Evolutionary conservation across 2,329 filamentous ascomycete genomes (phyloP).

Genomic region (Drechslerella dactyloides): DNA sequence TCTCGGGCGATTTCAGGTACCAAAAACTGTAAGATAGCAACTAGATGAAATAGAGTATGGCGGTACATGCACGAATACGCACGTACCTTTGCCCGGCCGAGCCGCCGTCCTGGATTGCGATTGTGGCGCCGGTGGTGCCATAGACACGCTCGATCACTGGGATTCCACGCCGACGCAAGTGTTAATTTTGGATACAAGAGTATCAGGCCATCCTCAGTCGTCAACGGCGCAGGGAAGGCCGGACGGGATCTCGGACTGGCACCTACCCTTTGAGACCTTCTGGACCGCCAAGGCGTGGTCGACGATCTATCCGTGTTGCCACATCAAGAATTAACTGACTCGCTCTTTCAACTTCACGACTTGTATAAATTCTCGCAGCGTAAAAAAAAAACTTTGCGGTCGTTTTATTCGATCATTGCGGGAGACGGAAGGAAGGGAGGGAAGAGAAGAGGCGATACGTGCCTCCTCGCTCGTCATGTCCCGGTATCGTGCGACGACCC

Average conservation of each 20-base stretch:
- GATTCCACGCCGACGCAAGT: not conserved
- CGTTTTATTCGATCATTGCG: not conserved
- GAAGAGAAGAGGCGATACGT: not conserved
- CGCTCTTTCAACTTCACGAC: too few species aligned
- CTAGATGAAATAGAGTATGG: not conserved
- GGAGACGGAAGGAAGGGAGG: not conserved
- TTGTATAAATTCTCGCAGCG: not conserved
- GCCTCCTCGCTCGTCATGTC: constrained; percentile 76
- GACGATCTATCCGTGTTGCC: constrained; percentile 56
- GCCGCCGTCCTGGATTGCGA: constrained; percentile 90
- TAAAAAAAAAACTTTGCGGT: not conserved
- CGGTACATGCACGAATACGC: not conserved
- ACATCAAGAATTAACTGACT: constrained; percentile 2
- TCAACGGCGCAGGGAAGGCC: constrained; percentile 64
- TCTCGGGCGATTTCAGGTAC: not conserved
- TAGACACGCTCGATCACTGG: constrained; percentile 61
- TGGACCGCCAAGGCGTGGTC: constrained; percentile 91
- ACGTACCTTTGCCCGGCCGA: constrained; percentile 80
- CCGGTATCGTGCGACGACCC: constrained; percentile 72
- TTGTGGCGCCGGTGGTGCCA: constrained; percentile 78
- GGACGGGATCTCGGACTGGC: constrained; percentile 69
- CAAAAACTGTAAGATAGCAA: not conserved
- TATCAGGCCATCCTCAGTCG: constrained; percentile 2
- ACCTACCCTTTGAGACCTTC: constrained; percentile 62
- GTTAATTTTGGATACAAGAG: constrained; percentile 4